Conservation (phyloP, 1,284 basidiomycete genomes). For the Xerocomus amazonicus region DNA sequence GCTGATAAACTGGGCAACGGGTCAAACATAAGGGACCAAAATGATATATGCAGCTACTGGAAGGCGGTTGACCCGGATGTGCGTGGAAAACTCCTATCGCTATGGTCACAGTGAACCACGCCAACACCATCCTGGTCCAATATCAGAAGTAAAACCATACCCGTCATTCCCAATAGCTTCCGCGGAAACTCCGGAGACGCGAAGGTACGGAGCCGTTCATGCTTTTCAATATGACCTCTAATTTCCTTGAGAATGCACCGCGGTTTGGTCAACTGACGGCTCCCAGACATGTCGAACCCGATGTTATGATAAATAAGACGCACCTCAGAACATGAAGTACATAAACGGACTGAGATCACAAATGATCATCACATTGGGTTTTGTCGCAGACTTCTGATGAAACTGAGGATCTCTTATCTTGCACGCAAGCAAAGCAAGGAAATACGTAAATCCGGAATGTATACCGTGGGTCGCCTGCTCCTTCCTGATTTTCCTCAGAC, state of each 20-base stretch:
- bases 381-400: background rate
- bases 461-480: constrained; percentile 52
- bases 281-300: background rate
- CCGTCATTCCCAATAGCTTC: background rate
- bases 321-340: no score
- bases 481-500: no score
- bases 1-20: background rate
- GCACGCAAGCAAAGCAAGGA: background rate
- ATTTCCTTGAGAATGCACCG: background rate
- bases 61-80: background rate
- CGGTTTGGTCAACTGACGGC: background rate
- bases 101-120: no score
- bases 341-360: background rate
- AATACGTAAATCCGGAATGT: constrained; percentile 6
- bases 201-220: no score
- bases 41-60: background rate
- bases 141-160: background rate
- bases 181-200: no score
- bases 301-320: background rate
- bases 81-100: background rate
- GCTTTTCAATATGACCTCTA: no score
- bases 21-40: no score
- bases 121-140: background rate
- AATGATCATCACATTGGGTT: background rate
- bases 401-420: background rate